Evolutionary conservation across 441 rosid genomes (phyloP), one percentile per base, ranked within the genome.

Genomic region (Corymbia calophylla): DNA sequence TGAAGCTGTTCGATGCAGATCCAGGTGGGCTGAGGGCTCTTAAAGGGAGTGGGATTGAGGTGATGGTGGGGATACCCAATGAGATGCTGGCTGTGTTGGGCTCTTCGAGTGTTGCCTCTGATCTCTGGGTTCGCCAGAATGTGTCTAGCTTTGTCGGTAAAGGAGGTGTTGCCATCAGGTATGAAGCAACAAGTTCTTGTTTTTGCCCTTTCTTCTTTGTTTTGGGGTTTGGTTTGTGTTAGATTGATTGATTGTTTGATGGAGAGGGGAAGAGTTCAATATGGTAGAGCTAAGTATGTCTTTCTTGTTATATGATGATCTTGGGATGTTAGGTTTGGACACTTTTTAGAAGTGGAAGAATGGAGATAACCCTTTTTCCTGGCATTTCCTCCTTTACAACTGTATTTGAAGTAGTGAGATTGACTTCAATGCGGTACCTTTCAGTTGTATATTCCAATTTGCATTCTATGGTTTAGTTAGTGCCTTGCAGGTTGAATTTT

Each of bases 151-250:
- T 94, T 92, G 56, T 96, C 16, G 95, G 94, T 92, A 97, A 96
- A 95, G 96, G 95, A 58, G 99, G 99, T 51, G 98, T 86, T 88
- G 97, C 97, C 91, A 95, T 98, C 90, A 95, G 99, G 98, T 97
- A n/a, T 18, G 31, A 5, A 9, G 32, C 58, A 77, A 18, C 58
- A n/a, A n/a, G 49, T 80, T 64, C 60, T 77, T 12, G 85, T 66
- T 77, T 58, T 27, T 62, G n/a, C 32, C 66, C 55, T n/a, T 47
- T 8, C 87, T 14, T 12, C 13, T n/a, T 66, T 29, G 48, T 35
- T 35, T 54, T 12, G 51, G 18, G n/a, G 35, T 39, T 31, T 82
- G 87, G 55, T n/a, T 39, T 35, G 53, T 53, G 66, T 27, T 31
- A 8, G 87, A 14, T 84, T 85, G 48, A 64, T 82, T 84, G 80